Evolutionary conservation across 2,329 filamentous ascomycete species (phyloP), one percentile per base, ranked within the genome.

Genomic region (Xylariales sp.): DNA sequence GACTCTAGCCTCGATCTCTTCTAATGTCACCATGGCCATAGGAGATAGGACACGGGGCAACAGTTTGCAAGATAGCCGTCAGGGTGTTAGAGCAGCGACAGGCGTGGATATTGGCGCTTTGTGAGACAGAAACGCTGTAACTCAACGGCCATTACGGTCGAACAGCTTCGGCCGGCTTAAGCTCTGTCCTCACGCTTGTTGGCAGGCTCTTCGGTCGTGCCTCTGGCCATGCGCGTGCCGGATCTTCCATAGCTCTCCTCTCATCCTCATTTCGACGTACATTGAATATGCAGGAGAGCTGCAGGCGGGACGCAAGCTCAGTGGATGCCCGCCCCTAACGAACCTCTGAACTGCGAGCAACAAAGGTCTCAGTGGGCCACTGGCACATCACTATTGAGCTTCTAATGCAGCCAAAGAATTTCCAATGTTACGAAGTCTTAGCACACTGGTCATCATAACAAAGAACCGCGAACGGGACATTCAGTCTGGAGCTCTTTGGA

Each of bases 251-350:
- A 27, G 11, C 8, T 16, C 45, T 46, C 36, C 33, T 46, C 46
- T 50, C 37, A 43, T 47, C 49, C 46, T 59, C 52, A 58, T 58
- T 57, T 58, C 48, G 53, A 46, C 51, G 15, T 51, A 50, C 49
- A 50, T 52, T 48, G 51, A 45, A 46, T 39, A 42, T 49, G 48
- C 45, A 51, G 48, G 31, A 33, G 14, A 35, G 22, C 48, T 57
- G 55, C 56, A 55, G 44, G 39, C 40, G 28, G 12, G 14, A 31
- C 27, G 37, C 28, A 15, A 14, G 18, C 20, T 12, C 25, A 39
- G 25, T 39, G 37, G 25, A 50, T 52, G 48, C 46, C 31, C 29
- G 44, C 45, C 44, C 40, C 34, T 19, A 35, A 20, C 31, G 25
- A 24, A 9, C 36, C 34, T 22, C 44, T 36, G n/a, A 36, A 18